Conservation (phyloP, 2,329 filamentous ascomycete genomes). For the Amauroascus verrucosus region DNA sequence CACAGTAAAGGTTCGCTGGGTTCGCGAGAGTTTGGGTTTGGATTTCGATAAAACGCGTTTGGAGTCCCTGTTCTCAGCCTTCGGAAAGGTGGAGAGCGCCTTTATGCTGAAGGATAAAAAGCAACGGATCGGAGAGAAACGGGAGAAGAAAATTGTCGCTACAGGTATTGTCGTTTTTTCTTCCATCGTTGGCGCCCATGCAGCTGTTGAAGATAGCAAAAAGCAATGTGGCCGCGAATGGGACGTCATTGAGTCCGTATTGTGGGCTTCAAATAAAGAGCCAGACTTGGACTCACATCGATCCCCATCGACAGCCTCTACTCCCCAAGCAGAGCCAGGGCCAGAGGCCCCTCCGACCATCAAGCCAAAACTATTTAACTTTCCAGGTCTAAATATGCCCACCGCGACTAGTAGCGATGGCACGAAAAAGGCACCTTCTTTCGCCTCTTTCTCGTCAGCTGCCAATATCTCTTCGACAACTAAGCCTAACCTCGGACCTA, state of each 20-base stretch:
- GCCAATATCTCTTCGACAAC: constrained; percentile 21
- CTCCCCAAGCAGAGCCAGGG: background rate
- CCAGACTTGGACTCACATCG: constrained; percentile 35
- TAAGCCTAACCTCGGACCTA: constrained; percentile 20
- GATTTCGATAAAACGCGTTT: constrained; percentile 42
- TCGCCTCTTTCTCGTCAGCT: constrained; percentile 34
- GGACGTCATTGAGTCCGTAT: constrained; percentile 43
- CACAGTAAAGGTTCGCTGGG: constrained; percentile 49
- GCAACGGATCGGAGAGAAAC: constrained; percentile 39
- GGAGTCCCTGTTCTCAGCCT: constrained; percentile 40
- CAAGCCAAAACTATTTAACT: constrained; percentile 26
- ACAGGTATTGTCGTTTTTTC: constrained; percentile 48
- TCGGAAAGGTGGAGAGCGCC: constrained; percentile 48
- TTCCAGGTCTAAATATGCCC: constrained; percentile 25
- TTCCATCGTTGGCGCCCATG: constrained; percentile 49
- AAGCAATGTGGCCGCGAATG: constrained; percentile 37
- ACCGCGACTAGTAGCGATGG: constrained; percentile 16
- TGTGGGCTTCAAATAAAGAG: constrained; percentile 44
- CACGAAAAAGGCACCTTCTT: constrained; percentile 32
- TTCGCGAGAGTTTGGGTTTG: constrained; percentile 38
- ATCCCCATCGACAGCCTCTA: constrained; percentile 16
- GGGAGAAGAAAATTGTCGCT: constrained; percentile 43
- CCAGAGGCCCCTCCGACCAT: constrained; percentile 9
- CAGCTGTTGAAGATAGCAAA: constrained; percentile 44
- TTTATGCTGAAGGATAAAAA: constrained; percentile 49